Base-by-base conservation (phyloP, 768 basidiomycete genomes). In the Suillus tomentosus region DNA sequence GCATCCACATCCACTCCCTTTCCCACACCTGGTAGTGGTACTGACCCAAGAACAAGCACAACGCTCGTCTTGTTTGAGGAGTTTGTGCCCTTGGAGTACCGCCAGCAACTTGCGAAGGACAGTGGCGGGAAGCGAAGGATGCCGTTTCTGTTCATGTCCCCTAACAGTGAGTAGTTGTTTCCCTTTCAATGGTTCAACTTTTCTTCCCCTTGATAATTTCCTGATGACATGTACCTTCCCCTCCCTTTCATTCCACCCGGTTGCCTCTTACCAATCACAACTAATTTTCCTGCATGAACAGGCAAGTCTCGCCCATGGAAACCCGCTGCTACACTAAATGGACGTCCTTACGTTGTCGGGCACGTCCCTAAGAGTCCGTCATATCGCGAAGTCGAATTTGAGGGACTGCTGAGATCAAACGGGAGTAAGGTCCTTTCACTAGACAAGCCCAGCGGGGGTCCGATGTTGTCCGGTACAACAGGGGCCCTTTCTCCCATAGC, bases 61-160 rank as follows among this genome's bases (percentile, higher is more conserved):
- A 84, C 87, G 0, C 84, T 94, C 56, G 84, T 97, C 60, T 78
- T 98, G 7, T 96, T 94, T 67, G 95, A 99, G 76, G 97, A 99
- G 75, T 92, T 94, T 62, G 94, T 99, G 3, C 96, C 96, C 0
- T 78, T 85, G 45, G 95, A 95, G 72, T 95, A 94, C 70, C 82
- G 92, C 5, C 87, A 91, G 53, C 88, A 92, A 68, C 82, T 96
- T 7, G 85, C 77, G 5, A 76, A 86, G 7, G 79, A 82, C 17
- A 80, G 84, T 3, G 78, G 82, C 0, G 79, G 79, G 9, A 82
- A 87, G 17, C 81, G 84, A n/a, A 86, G 87, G 9, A 76, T 92
- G n/a, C 88, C 88, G 3, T 87, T 88, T 17, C 77, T 90, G 45
- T 91, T 92, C 67, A 81, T 86, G 13, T 75, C 83, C 24, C 79